phyloP scores from a whole-genome alignment of 306 rosid species.

The Hippophae rhamnoides region DNA sequence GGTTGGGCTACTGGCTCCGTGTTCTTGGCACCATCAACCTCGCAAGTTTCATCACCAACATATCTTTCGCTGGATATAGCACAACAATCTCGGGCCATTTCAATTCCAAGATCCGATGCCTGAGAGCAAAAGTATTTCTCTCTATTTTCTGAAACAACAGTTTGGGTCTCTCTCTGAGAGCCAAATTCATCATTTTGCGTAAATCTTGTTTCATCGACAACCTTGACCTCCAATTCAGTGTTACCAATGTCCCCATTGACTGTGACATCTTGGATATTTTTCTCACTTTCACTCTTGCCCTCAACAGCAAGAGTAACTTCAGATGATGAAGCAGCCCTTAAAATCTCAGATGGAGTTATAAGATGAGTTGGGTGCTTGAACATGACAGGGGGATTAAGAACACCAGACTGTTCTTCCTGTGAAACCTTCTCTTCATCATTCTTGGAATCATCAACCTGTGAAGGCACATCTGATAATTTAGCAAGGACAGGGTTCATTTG shows the following conservation, averaged over 20 bases:
- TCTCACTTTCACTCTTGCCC: constrained; percentile 53
- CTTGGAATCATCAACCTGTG: constrained; percentile 44
- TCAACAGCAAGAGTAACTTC: constrained; percentile 47
- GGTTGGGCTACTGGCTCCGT: constrained; percentile 35
- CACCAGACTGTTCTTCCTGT: constrained; percentile 61
- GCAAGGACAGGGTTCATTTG: constrained; percentile 46
- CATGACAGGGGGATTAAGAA: constrained; percentile 43
- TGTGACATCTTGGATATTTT: constrained; percentile 59
- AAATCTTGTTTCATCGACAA: constrained; percentile 66
- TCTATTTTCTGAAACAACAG: constrained; percentile 38
- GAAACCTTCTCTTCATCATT: constrained; percentile 48
- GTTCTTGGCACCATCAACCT: constrained; percentile 30
- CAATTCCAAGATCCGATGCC: constrained; percentile 94
- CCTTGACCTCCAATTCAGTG: constrained; percentile 79
- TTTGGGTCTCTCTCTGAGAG: constrained; percentile 46
- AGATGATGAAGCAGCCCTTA: constrained; percentile 64
- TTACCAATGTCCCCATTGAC: constrained; percentile 46
- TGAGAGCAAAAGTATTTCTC: constrained; percentile 84
- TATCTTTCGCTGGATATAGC: constrained; percentile 55
- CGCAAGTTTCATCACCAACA: constrained; percentile 38
- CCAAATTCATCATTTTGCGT: constrained; percentile 49
- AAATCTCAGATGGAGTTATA: constrained; percentile 77
- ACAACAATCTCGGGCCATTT: constrained; percentile 75
- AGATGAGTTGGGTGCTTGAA: constrained; percentile 93
- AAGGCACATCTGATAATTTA: constrained; percentile 49